A percentile compares a stretch with the other conserved stretches of the same genome.
phyloP scores from a whole-genome alignment of 139 green algal genomes.

The Tetraselmis striata region DNA sequence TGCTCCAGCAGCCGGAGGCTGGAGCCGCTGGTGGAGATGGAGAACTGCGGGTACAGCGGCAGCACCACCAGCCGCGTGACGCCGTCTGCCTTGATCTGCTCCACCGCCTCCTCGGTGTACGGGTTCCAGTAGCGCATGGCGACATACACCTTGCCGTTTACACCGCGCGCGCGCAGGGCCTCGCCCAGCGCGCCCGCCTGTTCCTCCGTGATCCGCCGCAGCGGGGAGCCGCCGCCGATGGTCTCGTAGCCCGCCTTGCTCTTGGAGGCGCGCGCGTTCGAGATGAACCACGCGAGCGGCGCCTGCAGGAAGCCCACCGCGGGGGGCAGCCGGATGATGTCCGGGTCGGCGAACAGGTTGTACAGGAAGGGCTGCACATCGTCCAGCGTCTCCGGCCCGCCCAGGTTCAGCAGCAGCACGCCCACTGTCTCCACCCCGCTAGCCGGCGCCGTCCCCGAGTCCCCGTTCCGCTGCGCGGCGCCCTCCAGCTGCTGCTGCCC shows the following conservation, averaged over 20 bases:
- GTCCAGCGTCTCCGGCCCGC: conserved; percentile 89
- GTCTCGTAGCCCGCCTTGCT: conserved; percentile 79
- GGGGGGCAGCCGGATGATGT: conserved; percentile 79
- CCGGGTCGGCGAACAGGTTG: conserved; percentile 97
- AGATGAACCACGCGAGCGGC: conserved; percentile 76
- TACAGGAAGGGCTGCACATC: conserved; percentile 98
- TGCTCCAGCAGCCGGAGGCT: conserved; percentile 85
- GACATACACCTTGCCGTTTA: conserved; percentile 78
- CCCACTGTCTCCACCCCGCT: conserved; percentile 57
- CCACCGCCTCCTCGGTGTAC: conserved; percentile 94
- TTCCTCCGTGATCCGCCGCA: conserved; percentile 90
- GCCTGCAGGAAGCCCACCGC: conserved; percentile 72
- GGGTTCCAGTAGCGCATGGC: conserved; percentile 99
- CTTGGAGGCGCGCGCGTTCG: conserved; percentile 80
- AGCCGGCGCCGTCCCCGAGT: background rate
- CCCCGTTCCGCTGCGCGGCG: background rate
- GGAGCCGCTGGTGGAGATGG: conserved; percentile 88
- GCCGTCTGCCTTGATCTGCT: conserved; percentile 80
- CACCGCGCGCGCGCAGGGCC: conserved; percentile 37
- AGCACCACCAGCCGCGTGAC: conserved; percentile 85
- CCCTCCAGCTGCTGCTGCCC: background rate
- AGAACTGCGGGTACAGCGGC: conserved; percentile 95
- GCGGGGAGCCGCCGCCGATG: conserved; percentile 92
- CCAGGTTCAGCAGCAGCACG: conserved; percentile 96
- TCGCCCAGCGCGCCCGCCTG: conserved; percentile 72